Evolutionary conservation across 768 basidiomycete genomes (phyloP), one percentile per base, ranked within the genome.

Genomic region (Mycena galericulata): DNA sequence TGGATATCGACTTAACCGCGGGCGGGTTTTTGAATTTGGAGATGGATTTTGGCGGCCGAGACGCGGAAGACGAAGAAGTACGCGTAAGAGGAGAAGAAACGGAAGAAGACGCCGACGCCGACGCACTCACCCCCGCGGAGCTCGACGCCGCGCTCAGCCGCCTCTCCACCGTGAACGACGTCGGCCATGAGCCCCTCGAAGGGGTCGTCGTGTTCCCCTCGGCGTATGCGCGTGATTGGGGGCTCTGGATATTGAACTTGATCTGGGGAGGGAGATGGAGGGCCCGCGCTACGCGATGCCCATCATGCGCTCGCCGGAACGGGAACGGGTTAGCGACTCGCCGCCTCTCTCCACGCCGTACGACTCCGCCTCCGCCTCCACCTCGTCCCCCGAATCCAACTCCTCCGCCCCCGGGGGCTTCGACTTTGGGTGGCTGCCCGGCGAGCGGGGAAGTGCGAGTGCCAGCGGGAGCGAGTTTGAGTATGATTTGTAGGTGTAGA

Each of bases 381-480:
- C n/a, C 10, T 8, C 55, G 20, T 56, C 51, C 18, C 47, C 62
- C 7, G n/a, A n/a, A n/a, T n/a, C n/a, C n/a, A n/a, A n/a, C n/a
- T 61, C 30, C 51, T 60, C 45, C 15, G 18, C 47, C 17, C 45
- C 34, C 36, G 50, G 18, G 8, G n/a, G n/a, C n/a, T 71, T 22
- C 15, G 69, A 67, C 45, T 71, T 67, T 60, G 69, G 65, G 7
- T 67, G 69, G 69, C n/a, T 58, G 10, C 62, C 65, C 8, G 53
- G 53, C 22, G 60, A 67, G 34, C 69, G 62, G 11, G 50, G 47
- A 29, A 18, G 54, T 22, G 6, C 45, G 3, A 38, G 51, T 26
- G 30, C 62, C 9, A 36, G 41, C 53, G 4, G 27, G 17, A 30
- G 49, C 24, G 60, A 22, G 18, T n/a, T n/a, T n/a, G n/a, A n/a